Base-by-base conservation (phyloP, 345 rosid species). In the Eucalyptus coolabah region DNA sequence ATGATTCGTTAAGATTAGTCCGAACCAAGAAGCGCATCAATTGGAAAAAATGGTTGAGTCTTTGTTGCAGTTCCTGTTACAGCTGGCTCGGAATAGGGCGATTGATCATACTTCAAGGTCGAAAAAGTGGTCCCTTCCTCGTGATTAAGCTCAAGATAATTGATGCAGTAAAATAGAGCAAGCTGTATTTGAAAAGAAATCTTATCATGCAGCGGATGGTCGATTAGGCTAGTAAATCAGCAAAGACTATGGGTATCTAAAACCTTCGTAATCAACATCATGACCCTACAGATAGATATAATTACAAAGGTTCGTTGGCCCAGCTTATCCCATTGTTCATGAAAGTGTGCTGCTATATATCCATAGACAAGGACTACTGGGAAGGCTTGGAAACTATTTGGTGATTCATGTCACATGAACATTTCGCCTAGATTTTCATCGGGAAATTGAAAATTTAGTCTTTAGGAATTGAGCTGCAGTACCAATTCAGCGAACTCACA, bases 211-310 rank as follows among this genome's bases (percentile, higher is more conserved):
- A 28, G n/a, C 18, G 5, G 69, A 30, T 30, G 34, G 34, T 30
- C 9, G 4, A 13, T 30, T 30, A 30, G 69, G 72, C 18, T 59
- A 5, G 4, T 59, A 11, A 59, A 59, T 59, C 2, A 59, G 12
- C 65, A 59, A 5, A 11, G n/a, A 59, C 65, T 26, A 12, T 59
- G 65, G 65, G 5, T 59, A 10, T 26, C 65, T 24, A 56, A 56
- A 2, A 5, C 63, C 12, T 23, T 51, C 23, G 9, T 51, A 8
- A 8, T 7, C 7, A 51, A 1, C 9, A 51, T 0, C 9, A 7
- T 51, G 23, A 51, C 54, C 9, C 54, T 51, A 51, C 7, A 51
- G 23, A 18, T 51, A 17, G 6, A 60, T 60, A 60, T 28, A 30
- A 60, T 12, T 59, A 6, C 67, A 26, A 60, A 60, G 1, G 4